These are phyloP conservation scores for Candida tallmaniae DNA, from an alignment of 805 yeast species.

Conservation along the genomic window DNA sequence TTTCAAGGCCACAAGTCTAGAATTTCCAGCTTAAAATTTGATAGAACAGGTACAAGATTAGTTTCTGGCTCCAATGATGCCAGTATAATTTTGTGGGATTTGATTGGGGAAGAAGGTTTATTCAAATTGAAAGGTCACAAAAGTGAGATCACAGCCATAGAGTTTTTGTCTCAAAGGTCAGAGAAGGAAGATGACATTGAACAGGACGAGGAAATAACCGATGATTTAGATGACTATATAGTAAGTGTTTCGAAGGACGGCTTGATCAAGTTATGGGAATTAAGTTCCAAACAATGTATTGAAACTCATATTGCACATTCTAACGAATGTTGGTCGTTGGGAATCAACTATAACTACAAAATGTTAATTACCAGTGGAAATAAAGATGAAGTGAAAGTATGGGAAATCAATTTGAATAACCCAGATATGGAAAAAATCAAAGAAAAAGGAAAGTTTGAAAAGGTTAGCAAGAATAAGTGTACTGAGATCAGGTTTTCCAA, in stretches of 20 bases:
- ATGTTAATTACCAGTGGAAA: constrained; percentile 69
- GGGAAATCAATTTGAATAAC: constrained; percentile 61
- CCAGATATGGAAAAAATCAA: constrained; percentile 46
- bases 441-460: constrained; percentile 65
- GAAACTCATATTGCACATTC: constrained; percentile 94
- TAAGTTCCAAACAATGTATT: constrained; percentile 80
- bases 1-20: constrained; percentile 91
- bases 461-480: constrained; percentile 73
- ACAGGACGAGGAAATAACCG: too few species aligned
- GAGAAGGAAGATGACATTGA: constrained; percentile 18
- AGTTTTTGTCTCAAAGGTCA: constrained; percentile 36
- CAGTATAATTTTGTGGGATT: constrained; percentile 86
- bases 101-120: constrained; percentile 86
- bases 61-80: constrained; percentile 87
- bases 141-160: constrained; percentile 78
- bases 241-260: constrained; percentile 86
- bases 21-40: constrained; percentile 67
- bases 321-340: constrained; percentile 90
- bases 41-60: constrained; percentile 75
- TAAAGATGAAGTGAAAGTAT: constrained; percentile 77
- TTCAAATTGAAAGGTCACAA: constrained; percentile 85
- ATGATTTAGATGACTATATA: constrained; percentile 67
- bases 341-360: constrained; percentile 36
- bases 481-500: constrained; percentile 49
- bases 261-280: constrained; percentile 87